Conservation (phyloP, 495 filamentous ascomycete genomes). For the Sabuloglossum arenarium region DNA sequence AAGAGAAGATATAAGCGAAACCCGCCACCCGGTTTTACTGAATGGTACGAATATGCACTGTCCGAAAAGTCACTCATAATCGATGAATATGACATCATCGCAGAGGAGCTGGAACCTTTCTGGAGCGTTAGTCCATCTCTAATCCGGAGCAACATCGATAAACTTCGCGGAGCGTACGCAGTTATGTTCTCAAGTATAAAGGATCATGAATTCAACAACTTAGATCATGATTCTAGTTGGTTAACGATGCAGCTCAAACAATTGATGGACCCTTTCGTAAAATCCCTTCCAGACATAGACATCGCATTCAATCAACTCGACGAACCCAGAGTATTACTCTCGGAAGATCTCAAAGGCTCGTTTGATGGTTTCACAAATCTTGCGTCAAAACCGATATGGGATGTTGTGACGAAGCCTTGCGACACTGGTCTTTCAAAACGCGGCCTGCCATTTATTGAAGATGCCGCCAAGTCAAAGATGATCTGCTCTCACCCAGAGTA, state of each 20-base stretch:
- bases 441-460: neutral
- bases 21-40: slow-evolving; percentile 84
- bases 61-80: neutral
- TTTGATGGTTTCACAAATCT: neutral
- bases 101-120: neutral
- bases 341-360: neutral
- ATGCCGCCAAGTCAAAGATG: neutral
- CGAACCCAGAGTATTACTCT: neutral
- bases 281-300: neutral
- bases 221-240: neutral
- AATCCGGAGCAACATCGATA: neutral
- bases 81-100: neutral
- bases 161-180: neutral
- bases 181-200: neutral
- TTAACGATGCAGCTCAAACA: neutral
- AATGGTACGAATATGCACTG: slow-evolving; percentile 75
- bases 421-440: neutral
- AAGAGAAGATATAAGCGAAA: slow-evolving; percentile 56
- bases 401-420: neutral
- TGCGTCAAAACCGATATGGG: neutral
- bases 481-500: neutral
- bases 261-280: neutral
- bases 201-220: neutral
- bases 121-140: neutral
- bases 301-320: neutral